Base-by-base conservation (phyloP, 2,329 filamentous ascomycete genomes). In the Fusarium sp. region DNA sequence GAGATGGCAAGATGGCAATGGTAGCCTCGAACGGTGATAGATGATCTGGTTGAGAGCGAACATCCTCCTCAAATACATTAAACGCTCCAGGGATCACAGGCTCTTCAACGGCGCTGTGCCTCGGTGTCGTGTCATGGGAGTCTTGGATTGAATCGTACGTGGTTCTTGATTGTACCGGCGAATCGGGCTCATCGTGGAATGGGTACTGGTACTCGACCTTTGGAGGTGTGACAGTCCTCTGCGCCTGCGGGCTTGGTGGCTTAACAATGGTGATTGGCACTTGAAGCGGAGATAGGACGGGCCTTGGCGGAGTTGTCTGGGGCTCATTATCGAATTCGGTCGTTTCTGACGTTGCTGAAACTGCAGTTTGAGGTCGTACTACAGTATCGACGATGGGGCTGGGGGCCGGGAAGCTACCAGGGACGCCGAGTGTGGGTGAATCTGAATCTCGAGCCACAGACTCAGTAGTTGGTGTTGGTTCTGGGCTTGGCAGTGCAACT, bases 261-360 rank as follows among this genome's bases (percentile, higher is more conserved):
- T 80, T 79, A 29, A 79, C 67, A 56, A 78, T 72, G 22, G 75
- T 76, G 56, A 77, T 75, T 56, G 77, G 76, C 16, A 77, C 73
- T 40, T 78, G 75, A 16, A 73, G 58, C 13, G 76, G 75, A 27
- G 77, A 61, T 13, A 79, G 72, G 27, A 83, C 79, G 50, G 82
- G 83, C 18, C 84, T 76, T 1, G 86, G 83, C 1, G 87, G 83
- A 54, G 91, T 89, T 2, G 87, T 89, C 79, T 94, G 93, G 24
- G 91, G 87, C 75, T 94, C 93, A n/a, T 86, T 87, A 74, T 95
- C 93, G 74, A 94, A 93, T 76, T 93, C 91, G 0, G 92, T 94
- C 9, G 87, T 87, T 47, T 87, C 87, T n/a, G 91, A 92, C 7
- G 83, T 84, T 56, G 83, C 84, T 7, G 92, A 93, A 16, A 90